phyloP scores from a whole-genome alignment of 2,329 filamentous ascomycete genomes.

The Gremmenia infestans region DNA sequence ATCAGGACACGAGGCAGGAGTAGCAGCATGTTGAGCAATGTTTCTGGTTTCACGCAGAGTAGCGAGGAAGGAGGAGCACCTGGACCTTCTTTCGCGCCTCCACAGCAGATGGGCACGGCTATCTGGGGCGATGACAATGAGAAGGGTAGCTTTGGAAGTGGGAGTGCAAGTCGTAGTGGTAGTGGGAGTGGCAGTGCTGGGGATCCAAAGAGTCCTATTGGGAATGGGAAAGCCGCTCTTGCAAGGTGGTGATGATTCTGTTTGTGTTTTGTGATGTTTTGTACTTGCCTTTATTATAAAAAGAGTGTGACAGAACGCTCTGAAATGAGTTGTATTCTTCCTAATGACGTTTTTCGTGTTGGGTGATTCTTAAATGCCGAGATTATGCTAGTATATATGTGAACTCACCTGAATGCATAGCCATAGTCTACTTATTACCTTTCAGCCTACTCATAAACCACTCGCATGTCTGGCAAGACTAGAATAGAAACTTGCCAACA shows the following conservation, averaged over 20 bases:
- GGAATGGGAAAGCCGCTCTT: slow-evolving; percentile 10
- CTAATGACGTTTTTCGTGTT: too few species aligned
- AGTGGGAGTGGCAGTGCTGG: slow-evolving; percentile 41
- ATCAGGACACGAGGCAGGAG: slow-evolving; percentile 46
- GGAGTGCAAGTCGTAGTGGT: slow-evolving; percentile 29
- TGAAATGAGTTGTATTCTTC: not conserved
- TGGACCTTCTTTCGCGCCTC: slow-evolving; percentile 8
- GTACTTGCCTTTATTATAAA: not conserved
- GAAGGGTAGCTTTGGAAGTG: slow-evolving; percentile 20
- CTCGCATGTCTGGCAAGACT: too few species aligned
- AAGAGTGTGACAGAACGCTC: not conserved
- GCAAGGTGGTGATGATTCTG: slow-evolving; percentile 2
- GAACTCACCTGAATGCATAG: too few species aligned
- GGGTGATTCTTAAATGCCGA: too few species aligned
- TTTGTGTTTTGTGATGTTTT: not conserved
- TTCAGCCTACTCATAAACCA: too few species aligned
- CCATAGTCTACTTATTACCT: too few species aligned
- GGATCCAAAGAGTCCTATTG: slow-evolving; percentile 47
- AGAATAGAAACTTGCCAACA: too few species aligned
- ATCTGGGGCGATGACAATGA: slow-evolving; percentile 17
- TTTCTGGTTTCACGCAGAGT: slow-evolving; percentile 63
- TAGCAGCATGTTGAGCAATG: slow-evolving; percentile 62
- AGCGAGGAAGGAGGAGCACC: slow-evolving; percentile 37
- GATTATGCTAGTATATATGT: too few species aligned
- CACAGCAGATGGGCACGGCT: slow-evolving; percentile 5